A percentile compares a stretch with the other conserved stretches of the same genome.
Evolutionary conservation across 2,329 filamentous ascomycete species (phyloP).

Genomic region (Juglanconis sp.): DNA sequence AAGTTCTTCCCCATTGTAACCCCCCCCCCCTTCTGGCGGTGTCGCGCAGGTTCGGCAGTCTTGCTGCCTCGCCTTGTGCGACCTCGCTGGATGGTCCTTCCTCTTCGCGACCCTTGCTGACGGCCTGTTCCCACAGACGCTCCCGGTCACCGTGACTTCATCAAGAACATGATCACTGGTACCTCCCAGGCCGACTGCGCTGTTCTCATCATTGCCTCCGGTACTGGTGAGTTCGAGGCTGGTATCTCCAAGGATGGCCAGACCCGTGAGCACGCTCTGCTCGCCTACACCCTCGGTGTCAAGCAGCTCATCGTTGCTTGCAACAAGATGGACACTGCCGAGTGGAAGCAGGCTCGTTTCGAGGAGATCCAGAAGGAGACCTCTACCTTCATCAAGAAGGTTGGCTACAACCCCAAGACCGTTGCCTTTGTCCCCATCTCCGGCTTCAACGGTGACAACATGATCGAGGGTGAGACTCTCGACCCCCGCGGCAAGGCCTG

Average conservation of each 20-base stretch:
- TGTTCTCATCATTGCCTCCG: conserved; percentile 99
- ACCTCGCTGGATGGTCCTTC: background rate
- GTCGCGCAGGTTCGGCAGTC: background rate
- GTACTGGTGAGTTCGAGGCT: conserved; percentile 99
- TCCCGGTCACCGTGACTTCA: conserved; percentile 99
- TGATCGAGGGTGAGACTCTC: conserved; percentile 86
- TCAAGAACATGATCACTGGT: conserved; percentile 99
- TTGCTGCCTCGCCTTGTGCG: background rate
- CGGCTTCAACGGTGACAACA: conserved; percentile 99
- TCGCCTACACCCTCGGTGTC: conserved; percentile 99
- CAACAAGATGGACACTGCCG: conserved; percentile 99
- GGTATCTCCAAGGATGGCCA: conserved; percentile 99
- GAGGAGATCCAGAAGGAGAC: conserved; percentile 99
- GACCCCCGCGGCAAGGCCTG: conserved; percentile 63
- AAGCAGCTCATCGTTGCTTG: conserved; percentile 99
- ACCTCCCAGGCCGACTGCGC: conserved; percentile 99
- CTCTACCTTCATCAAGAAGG: conserved; percentile 99
- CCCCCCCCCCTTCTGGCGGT: background rate
- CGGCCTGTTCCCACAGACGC: conserved; percentile 58
- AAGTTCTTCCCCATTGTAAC: conserved; percentile 35
- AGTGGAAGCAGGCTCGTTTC: conserved; percentile 96
- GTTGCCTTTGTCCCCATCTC: conserved; percentile 99
- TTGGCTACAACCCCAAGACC: conserved; percentile 99
- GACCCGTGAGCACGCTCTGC: conserved; percentile 99
- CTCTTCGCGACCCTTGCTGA: conserved; percentile 21